Base-by-base conservation (phyloP, 495 filamentous ascomycete genomes). In the Trichoderma asperelloides region DNA sequence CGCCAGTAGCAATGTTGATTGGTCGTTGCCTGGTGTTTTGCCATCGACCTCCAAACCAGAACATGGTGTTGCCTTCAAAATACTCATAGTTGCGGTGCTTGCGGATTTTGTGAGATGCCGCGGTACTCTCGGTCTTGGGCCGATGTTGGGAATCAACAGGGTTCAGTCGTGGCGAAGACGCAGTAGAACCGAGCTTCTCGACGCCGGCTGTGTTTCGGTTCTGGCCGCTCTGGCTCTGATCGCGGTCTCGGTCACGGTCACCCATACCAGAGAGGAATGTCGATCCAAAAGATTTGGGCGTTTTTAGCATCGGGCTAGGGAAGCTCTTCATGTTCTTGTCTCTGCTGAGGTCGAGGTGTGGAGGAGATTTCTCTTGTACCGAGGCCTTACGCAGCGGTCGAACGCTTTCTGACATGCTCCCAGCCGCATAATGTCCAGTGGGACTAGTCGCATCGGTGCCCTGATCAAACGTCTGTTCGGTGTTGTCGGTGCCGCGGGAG, bases 11-110 rank as follows among this genome's bases (percentile, higher is more conserved):
- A 71, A 98, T 87, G 69, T 97, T 97, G 71, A 98, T 86, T n/a
- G 95, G 95, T 70, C 89, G 86, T 68, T 96, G 89, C 68, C 87
- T 85, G 63, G 93, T 89, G 74, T 97, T 98, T 70, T 97, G 91
- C 30, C 92, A 80, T 69, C 95, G 83, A 39, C 95, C 95, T 25
- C 91, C 88, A 65, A 89, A 85, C 76, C 87, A 96, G 77, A 98
- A 98, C 43, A 91, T 80, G 1, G 91, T 97, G 69, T 97, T 97
- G 47, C 96, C 95, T 45, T 87, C 82, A 71, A 96, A 97, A 77
- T 97, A 96, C 75, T 98, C 85, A 75, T 91, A 91, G 72, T 97
- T 97, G 68, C 82, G 86, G 16, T 84, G 81, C 41, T 78, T 75
- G 68, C 72, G 60, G 67, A 71, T 67, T 71, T 70, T 70, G 40